phyloP scores from a whole-genome alignment of 352 stramenopile species.

The Phytophthora ramorum region DNA sequence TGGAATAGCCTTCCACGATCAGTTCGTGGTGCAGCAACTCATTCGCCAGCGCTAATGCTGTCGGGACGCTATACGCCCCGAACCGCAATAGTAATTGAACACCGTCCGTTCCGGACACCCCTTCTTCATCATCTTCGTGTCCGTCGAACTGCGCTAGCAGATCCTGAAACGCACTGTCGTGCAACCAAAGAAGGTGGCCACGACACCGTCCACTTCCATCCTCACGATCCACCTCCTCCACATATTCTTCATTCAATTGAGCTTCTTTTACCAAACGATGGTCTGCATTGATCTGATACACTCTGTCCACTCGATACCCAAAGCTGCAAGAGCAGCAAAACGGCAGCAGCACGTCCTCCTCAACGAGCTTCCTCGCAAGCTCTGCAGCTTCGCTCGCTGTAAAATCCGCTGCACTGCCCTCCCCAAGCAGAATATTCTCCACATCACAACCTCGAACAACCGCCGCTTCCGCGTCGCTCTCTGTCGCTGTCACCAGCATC shows the following conservation, averaged over 20 bases:
- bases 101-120: slow-evolving; percentile 44
- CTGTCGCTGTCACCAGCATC: slow-evolving; percentile 37
- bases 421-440: slow-evolving; percentile 33
- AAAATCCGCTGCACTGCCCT: slow-evolving; percentile 27
- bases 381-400: slow-evolving; percentile 20
- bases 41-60: slow-evolving; percentile 42
- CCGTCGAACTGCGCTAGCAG: slow-evolving; percentile 21
- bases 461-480: slow-evolving; percentile 20
- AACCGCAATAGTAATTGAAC: slow-evolving; percentile 49
- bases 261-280: slow-evolving; percentile 32
- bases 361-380: slow-evolving; percentile 30
- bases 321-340: slow-evolving; percentile 44
- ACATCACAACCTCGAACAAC: slow-evolving; percentile 44
- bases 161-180: slow-evolving; percentile 21
- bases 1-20: slow-evolving; percentile 33
- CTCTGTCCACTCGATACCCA: slow-evolving; percentile 33
- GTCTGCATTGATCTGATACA: slow-evolving; percentile 43
- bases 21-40: slow-evolving; percentile 40
- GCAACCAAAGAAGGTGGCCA: slow-evolving; percentile 33
- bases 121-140: slow-evolving; percentile 14
- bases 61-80: slow-evolving; percentile 52
- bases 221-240: neutral
- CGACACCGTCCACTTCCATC: slow-evolving; percentile 9
- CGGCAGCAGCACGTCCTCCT: slow-evolving; percentile 36
- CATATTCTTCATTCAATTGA: slow-evolving; percentile 6